Base-by-base conservation (phyloP, 257 asterid species). In the Prunella vulgaris region DNA sequence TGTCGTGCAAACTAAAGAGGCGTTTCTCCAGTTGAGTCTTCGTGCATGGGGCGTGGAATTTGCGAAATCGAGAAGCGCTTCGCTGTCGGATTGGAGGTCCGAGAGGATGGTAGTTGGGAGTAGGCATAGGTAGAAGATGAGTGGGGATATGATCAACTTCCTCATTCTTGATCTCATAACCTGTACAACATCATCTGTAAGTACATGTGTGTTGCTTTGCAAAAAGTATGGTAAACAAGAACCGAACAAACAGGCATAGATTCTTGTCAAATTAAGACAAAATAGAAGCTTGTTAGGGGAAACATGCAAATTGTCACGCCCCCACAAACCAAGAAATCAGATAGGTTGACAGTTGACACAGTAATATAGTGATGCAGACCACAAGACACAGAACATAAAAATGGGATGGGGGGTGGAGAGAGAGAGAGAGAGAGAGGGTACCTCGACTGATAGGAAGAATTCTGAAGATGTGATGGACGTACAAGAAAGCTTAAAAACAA, bases 11-110 rank as follows among this genome's bases (percentile, higher is more conserved):
- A 88, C 48, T 37, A 79, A 80, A 8, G 93, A 59, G 17, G 70
- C 44, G 57, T 76, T 72, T 42, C 56, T 75, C 95, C 95, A 88
- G 69, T 80, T 82, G 71, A 88, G 86, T 17, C 61, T 76, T 58
- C 86, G 81, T 27, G 71, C 79, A 67, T 84, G 93, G 13, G 93
- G 88, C 20, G 84, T 78, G 2, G 84, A 70, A 1, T 82, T 64
- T 14, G 84, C 88, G 40, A 90, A 90, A 75, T 86, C 88, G 5
- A 86, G 83, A 37, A 90, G 95, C 48, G 97, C 95, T 60, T 82
- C 82, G 74, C 67, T 72, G 76, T 90, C 97, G 8, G 94, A 82
- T 7, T 74, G 81, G 51, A 90, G 85, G 71, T 90, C 87, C 2
- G 84, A 81, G 8, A 53, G 49, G 8, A 60, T 59, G 28, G 56